These are phyloP conservation scores for Leucaena leucocephala DNA, from an alignment of 306 rosid genomes.

Conservation along the genomic window DNA sequence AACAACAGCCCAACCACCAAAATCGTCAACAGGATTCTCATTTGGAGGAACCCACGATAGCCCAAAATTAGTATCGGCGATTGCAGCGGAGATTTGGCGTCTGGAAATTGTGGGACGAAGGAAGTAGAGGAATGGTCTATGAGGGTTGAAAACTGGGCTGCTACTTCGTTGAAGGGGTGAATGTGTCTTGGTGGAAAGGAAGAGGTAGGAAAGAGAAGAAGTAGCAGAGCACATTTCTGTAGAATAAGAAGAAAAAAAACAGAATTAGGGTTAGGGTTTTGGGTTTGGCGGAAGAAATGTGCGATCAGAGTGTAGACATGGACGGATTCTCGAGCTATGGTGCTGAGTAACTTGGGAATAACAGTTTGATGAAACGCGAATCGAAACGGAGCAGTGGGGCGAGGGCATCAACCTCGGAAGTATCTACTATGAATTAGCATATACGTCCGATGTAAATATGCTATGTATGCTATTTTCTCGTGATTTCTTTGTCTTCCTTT, in stretches of 20 bases:
- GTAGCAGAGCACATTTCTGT: conserved; percentile 46
- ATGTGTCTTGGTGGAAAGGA: neutral
- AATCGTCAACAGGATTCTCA: neutral
- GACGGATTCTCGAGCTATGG: neutral
- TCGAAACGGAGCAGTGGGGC: neutral
- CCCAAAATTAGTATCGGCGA: neutral
- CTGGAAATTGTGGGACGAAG: conserved; percentile 9
- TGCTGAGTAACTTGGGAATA: conserved; percentile 12
- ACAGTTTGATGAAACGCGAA: neutral
- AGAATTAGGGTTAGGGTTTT: conserved; percentile 24
- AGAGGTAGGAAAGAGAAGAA: conserved; percentile 32
- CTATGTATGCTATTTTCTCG: neutral
- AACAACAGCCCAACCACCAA: conserved; percentile 22
- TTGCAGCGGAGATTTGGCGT: neutral
- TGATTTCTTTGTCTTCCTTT: neutral
- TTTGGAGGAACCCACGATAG: conserved; percentile 14
- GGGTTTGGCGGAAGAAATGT: neutral
- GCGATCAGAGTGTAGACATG: conserved; percentile 30
- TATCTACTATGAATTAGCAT: neutral
- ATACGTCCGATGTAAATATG: neutral
- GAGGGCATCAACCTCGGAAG: neutral
- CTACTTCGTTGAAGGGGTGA: neutral
- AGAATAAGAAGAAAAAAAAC: neutral
- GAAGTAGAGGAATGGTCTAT: conserved; percentile 8
- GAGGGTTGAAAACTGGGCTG: neutral